A percentile compares a stretch with the other conserved stretches of the same genome.
Evolutionary conservation across 768 basidiomycete species (phyloP).

Genomic region (Boletus barrowsii): DNA sequence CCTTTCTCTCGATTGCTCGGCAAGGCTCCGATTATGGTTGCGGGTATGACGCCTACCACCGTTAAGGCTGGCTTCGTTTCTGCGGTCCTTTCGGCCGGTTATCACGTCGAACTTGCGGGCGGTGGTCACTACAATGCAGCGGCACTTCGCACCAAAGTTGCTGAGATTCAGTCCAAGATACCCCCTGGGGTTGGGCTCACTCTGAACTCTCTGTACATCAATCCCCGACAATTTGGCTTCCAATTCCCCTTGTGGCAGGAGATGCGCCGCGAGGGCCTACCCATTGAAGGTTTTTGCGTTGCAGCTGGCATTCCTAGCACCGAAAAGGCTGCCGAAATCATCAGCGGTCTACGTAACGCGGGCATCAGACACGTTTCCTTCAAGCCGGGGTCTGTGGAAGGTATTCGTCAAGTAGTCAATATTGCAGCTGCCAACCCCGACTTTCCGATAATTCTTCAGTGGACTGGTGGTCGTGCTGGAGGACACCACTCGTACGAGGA

Average conservation of each 20-base stretch:
- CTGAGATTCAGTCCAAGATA: slow-evolving; percentile 85
- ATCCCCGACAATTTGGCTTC: slow-evolving; percentile 95
- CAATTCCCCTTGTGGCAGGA: slow-evolving; percentile 98
- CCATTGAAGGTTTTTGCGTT: slow-evolving; percentile 98
- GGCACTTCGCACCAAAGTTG: slow-evolving; percentile 85
- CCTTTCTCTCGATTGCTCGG: slow-evolving; percentile 94
- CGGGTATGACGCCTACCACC: slow-evolving; percentile 98
- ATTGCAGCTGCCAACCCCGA: slow-evolving; percentile 92
- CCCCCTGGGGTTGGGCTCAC: slow-evolving; percentile 90
- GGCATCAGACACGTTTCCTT: slow-evolving; percentile 97
- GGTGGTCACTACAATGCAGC: slow-evolving; percentile 94
- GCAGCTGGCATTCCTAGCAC: slow-evolving; percentile 96
- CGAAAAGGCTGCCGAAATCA: slow-evolving; percentile 97
- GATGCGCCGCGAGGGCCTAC: slow-evolving; percentile 92
- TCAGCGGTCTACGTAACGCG: slow-evolving; percentile 70
- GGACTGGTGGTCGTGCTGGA: slow-evolving; percentile 98
- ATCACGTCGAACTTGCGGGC: slow-evolving; percentile 95
- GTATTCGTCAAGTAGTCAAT: slow-evolving; percentile 94
- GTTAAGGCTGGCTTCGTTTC: slow-evolving; percentile 95
- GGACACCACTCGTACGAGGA: slow-evolving; percentile 99
- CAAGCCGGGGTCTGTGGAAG: slow-evolving; percentile 98
- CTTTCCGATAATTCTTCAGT: slow-evolving; percentile 97
- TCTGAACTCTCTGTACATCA: slow-evolving; percentile 95
- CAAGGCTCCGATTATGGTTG: slow-evolving; percentile 99
- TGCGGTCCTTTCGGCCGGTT: slow-evolving; percentile 89